Base-by-base conservation (phyloP, 2,329 filamentous ascomycete species). In the Myriosclerotinia duriaeana region DNA sequence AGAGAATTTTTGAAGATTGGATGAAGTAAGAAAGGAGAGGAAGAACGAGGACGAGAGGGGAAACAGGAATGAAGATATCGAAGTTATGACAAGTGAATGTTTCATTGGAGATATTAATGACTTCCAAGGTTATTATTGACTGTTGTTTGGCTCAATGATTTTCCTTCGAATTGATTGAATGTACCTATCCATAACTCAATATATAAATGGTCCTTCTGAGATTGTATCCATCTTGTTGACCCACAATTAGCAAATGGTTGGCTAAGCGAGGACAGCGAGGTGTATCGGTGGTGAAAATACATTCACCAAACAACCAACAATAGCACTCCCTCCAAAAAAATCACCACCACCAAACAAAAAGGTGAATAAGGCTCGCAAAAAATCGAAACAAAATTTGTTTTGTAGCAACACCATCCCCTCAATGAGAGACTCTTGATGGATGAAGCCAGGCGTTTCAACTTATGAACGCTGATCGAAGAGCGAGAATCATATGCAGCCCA, bases 381-480 rank as follows among this genome's bases (percentile, higher is more conserved):
- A 38, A 17, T 3, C 0, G 15, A n/a, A 34, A 22, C 26, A 60
- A 60, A 60, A 60, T 30, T 11, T 36, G 7, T 14, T 50, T 50
- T 50, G 20, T 17, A 60, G 46, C 20, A 1, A 5, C 44, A 60
- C n/a, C 58, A 60, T 60, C 44, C 58, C 34, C 44, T 38, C 30
- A 38, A 22, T 36, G 46, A 48, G 44, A 26, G 58, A 38, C 58
- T 60, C 58, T 60, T 26, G 44, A 60, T 60, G 30, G 42, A 60
- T 60, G 58, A 11, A 4, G n/a, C 34, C 34, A 50, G 58, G 58
- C 44, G 58, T 3, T 40, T 30, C 26, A 34, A 26, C 44, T 20
- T 22, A 61, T 20, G 2, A n/a, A 61, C 58, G 44, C 44, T 61
- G 58, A 48, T 15, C 58, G 34, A 38, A 50, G 44, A 61, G 44